These are phyloP conservation scores for Pseudofabraea citricarpa DNA, from an alignment of 2,329 filamentous ascomycete genomes.

Conservation along the genomic window DNA sequence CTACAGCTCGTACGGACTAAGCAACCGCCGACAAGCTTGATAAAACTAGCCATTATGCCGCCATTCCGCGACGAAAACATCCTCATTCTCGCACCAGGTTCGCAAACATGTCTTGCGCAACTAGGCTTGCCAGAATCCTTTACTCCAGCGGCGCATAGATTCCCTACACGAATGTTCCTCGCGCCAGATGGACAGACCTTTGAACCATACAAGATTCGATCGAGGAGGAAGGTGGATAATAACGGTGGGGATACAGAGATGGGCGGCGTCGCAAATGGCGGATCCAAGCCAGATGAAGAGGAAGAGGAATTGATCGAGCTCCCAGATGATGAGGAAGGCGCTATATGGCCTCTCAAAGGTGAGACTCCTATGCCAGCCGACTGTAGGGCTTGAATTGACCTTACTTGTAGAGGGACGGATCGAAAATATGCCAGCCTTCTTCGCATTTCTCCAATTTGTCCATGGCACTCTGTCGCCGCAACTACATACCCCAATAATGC, in stretches of 20 bases:
- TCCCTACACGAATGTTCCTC: conserved; percentile 91
- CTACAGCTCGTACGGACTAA: too few relatives aligned
- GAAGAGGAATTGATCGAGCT: conserved; percentile 79
- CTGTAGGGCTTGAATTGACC: conserved; percentile 4
- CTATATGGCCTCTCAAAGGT: conserved; percentile 78
- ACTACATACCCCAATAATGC: conserved; percentile 89
- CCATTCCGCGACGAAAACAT: conserved; percentile 28
- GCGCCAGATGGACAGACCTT: conserved; percentile 72
- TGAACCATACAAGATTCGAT: conserved; percentile 77
- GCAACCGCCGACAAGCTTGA: too few relatives aligned
- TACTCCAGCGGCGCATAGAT: conserved; percentile 79
- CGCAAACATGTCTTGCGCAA: conserved; percentile 28
- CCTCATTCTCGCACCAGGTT: conserved; percentile 40
- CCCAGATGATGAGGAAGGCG: conserved; percentile 79
- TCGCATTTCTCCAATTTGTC: conserved; percentile 88
- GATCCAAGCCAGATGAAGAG: conserved; percentile 22
- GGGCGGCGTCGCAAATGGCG: conserved; percentile 23
- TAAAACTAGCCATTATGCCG: conserved; percentile 25
- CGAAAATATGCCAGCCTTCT: conserved; percentile 86
- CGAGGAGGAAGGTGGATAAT: conserved; percentile 46
- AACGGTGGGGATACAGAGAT: conserved; percentile 28
- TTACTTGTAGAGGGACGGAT: conserved; percentile 67
- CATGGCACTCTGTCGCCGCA: conserved; percentile 85
- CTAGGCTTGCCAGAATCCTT: conserved; percentile 38
- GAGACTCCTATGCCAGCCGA: conserved; percentile 9